Conservation (phyloP, 208 protist species). For the Trypanosomatidae sp. region DNA sequence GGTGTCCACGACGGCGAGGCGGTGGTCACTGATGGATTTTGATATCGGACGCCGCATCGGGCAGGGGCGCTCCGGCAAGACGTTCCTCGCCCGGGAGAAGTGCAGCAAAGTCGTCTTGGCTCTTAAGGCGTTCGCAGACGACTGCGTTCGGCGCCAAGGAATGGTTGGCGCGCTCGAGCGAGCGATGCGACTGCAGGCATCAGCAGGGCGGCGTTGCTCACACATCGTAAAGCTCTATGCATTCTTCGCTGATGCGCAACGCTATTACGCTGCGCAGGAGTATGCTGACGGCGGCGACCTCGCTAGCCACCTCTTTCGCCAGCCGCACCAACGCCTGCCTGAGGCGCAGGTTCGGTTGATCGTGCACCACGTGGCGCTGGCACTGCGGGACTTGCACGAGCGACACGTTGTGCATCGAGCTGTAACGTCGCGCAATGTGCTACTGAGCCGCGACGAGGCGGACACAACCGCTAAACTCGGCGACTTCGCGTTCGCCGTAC, state of each 20-base stretch:
- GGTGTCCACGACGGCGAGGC: neutral
- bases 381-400: conserved; percentile 56
- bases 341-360: conserved; percentile 34
- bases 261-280: conserved; percentile 97
- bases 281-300: conserved; percentile 95
- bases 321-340: conserved; percentile 13
- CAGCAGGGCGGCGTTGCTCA: conserved; percentile 71
- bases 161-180: conserved; percentile 46
- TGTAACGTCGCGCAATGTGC: conserved; percentile 76
- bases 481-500: conserved; percentile 95
- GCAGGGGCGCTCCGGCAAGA: conserved; percentile 37
- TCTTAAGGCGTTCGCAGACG: conserved; percentile 54
- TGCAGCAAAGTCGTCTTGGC: conserved; percentile 43
- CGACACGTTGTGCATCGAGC: conserved; percentile 77
- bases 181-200: conserved; percentile 97
- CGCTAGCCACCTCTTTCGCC: conserved; percentile 4
- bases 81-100: conserved; percentile 52
- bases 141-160: conserved; percentile 3
- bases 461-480: conserved; percentile 88
- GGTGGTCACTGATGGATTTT: conserved; percentile 54
- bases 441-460: conserved; percentile 36
- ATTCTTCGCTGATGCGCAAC: conserved; percentile 96
- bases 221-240: conserved; percentile 96
- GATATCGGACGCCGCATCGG: conserved; percentile 49
- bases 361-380: conserved; percentile 34